Evolutionary conservation across 805 yeast species (phyloP), one percentile per base, ranked within the genome.

Genomic region (Blastobotrys robertii): DNA sequence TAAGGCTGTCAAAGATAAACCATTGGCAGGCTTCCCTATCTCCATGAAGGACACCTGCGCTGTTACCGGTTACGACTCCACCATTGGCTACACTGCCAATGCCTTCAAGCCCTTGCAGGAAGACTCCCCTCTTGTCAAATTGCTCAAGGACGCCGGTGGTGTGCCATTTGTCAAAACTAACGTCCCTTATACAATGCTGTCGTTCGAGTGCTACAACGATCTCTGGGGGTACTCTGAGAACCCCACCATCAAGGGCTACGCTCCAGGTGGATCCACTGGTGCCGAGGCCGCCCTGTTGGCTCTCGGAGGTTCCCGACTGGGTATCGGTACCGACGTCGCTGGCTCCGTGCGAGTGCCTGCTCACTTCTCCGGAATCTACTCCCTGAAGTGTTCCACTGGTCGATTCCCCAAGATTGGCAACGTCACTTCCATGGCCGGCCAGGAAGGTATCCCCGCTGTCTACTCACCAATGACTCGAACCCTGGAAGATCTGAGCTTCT

Each of bases 11-110:
- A 77, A 77, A n/a, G 61, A 70, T 44, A 79, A 79, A 37, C 78
- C 81, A 1, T 63, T 78, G 42, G 82, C 80, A 36, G 84, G 84
- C 2, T 58, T 79, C 49, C 83, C 84, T 4, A 63, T 79, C 39
- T 75, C 83, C 1, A 58, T 79, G 43, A 79, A 79, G 55, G 84
- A 78, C 50, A 77, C 78, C 37, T 69, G 66, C 50, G 60, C 64
- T 41, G 68, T 68, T 44, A 65, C 59, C 36, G 81, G 79, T 34
- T 70, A 64, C 43, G 72, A 73, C 51, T 70, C 79, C 1, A 72
- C 73, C 43, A 71, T 69, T 15, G 76, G 77, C 4, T 72, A 68
- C 51, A 71, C 75, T 30, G 54, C 62, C 12, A 47, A 51, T 34
- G 55, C 70, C 28, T 67, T 66, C 45, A 63, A 70, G 48, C 68